A percentile compares a stretch with the other conserved stretches of the same genome.
phyloP scores from a whole-genome alignment of 495 filamentous ascomycete species.

The Melanomma pulvis-pyrius region DNA sequence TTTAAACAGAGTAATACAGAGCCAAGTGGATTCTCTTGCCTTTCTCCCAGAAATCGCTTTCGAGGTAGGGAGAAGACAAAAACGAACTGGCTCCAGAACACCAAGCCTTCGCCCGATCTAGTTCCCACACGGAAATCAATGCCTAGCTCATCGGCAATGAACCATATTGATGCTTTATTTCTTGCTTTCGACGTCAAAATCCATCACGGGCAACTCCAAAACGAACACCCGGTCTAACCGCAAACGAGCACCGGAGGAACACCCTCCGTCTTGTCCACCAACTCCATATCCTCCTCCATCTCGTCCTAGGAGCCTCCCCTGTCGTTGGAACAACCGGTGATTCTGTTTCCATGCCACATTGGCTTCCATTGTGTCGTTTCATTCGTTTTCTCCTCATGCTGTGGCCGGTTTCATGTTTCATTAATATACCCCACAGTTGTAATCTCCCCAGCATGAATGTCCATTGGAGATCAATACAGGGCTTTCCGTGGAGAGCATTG shows the following conservation, averaged over 20 bases:
- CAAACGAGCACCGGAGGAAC: constrained; percentile 7
- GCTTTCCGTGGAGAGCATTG: neutral
- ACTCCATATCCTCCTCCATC: neutral
- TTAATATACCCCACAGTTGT: constrained; percentile 7
- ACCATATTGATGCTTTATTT: constrained; percentile 10
- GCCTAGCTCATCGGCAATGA: neutral
- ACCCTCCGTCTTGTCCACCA: constrained; percentile 10
- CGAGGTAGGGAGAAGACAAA: neutral
- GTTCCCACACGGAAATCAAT: neutral
- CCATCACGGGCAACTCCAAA: neutral
- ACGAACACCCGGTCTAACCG: constrained; percentile 6
- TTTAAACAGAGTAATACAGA: too few species aligned
- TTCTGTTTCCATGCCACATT: constrained; percentile 1
- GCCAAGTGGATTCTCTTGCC: too few species aligned
- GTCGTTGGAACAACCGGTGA: constrained; percentile 2
- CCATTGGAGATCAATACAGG: neutral
- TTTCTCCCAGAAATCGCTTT: too few species aligned
- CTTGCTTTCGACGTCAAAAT: neutral
- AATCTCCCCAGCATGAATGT: neutral
- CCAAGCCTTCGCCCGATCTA: neutral
- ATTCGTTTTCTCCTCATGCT: constrained; percentile 1
- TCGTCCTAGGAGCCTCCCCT: constrained; percentile 3
- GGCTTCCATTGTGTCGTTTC: neutral
- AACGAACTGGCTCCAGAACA: neutral
- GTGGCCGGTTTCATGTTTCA: constrained; percentile 14